These are phyloP conservation scores for Eucalyptus sideroxylon DNA, from an alignment of 345 rosid species.

Conservation along the genomic window DNA sequence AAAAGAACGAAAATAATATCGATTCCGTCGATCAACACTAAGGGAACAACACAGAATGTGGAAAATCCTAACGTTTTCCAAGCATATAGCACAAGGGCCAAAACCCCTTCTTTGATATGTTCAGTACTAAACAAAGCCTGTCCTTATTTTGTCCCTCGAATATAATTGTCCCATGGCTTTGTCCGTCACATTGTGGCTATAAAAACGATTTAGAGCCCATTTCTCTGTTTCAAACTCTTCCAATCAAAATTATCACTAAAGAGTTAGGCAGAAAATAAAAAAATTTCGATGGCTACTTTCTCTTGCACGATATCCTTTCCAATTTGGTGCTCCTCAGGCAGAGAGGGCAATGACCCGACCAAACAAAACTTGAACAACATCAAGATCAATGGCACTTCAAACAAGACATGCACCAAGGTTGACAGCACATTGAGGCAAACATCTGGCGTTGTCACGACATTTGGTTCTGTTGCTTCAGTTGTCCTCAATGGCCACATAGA, in stretches of 20 bases:
- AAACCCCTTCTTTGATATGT: background rate
- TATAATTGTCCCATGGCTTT: background rate
- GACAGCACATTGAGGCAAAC: background rate
- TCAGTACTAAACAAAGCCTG: background rate
- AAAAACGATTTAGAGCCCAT: slow-evolving; percentile 2
- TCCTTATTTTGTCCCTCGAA: background rate
- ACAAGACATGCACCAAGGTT: background rate
- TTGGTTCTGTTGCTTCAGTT: background rate
- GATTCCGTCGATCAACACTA: background rate
- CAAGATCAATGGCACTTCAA: slow-evolving; percentile 6
- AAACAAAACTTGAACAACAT: slow-evolving; percentile 10
- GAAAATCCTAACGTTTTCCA: background rate
- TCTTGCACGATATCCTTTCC: background rate
- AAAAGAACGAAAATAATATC: background rate
- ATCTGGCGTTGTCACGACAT: slow-evolving; percentile 4
- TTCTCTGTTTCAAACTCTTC: slow-evolving; percentile 13
- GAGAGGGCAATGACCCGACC: background rate
- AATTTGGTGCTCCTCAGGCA: slow-evolving; percentile 1
- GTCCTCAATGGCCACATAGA: slow-evolving; percentile 4
- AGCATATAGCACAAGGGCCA: background rate
- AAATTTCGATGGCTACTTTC: slow-evolving; percentile 1
- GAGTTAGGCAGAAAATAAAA: background rate
- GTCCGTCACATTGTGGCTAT: slow-evolving; percentile 1
- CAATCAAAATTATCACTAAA: background rate
- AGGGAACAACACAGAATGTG: background rate